Base-by-base conservation (phyloP, 202 grass and related monocot genomes). In the Carex arenaria region DNA sequence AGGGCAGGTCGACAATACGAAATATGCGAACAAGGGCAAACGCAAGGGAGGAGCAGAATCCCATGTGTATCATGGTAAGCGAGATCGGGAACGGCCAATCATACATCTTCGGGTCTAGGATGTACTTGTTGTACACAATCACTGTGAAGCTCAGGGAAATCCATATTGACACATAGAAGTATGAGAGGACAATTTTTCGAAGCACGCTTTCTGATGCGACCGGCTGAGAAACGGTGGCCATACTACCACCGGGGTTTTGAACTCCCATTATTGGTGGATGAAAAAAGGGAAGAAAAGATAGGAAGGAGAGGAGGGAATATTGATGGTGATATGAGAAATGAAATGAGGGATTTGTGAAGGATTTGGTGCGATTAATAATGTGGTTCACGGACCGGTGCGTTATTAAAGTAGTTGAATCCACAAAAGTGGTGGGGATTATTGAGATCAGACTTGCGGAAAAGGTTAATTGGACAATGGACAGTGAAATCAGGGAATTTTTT, bases 121-220 rank as follows among this genome's bases (percentile, higher is more conserved):
- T 94, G 85, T 92, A 97, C 81, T 97, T 97, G 90, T 94, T 97
- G 92, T 87, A 97, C 4, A 97, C 79, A 86, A 97, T 97, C 72
- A 97, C 94, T 0, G 92, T 85, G 90, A 94, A 97, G 89, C 94
- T 97, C 18, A 97, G 87, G 59, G 82, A 84, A 85, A 97, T 97
- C 94, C 94, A 97, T 84, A 97, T 67, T 32, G 79, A 77, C 54
- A 97, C 92, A 84, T 97, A 97, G 66, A 88, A 86, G 84, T 94
- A 97, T 4, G 94, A 97, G 2, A 94, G 73, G 67, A 93, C 82
- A 79, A 97, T 87, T 13, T 91, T 90, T 22, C 36, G 59, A 3
- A 97, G 79, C 74, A 97, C 79, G 43, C 90, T 90, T 7, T 84
- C 87, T 10, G 63, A 40, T 11, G 54, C 59, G 14, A 79, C 0